phyloP scores from a whole-genome alignment of 164 flowering plant genomes.

The Annona cherimola region DNA sequence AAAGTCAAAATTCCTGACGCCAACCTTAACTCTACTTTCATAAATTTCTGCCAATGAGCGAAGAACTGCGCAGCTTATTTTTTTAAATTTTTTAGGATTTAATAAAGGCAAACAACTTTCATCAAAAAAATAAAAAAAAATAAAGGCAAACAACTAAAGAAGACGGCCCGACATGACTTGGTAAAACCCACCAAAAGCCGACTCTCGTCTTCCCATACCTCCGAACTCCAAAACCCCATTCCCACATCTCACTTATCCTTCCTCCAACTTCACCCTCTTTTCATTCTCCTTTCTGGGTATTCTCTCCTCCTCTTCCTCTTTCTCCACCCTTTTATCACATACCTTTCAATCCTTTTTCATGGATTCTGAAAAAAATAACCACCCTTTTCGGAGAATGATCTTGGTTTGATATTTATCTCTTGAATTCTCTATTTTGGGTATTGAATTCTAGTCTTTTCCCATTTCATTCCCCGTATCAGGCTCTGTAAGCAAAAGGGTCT shows the following conservation, averaged over 20 bases:
- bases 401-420: not conserved
- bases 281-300: not conserved
- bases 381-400: not conserved
- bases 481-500: not conserved
- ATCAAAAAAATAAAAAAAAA: no score
- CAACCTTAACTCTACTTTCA: no score
- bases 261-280: not conserved
- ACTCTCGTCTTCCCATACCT: not conserved
- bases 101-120: not conserved
- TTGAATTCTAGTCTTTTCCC: not conserved
- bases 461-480: not conserved
- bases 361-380: not conserved
- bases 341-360: not conserved
- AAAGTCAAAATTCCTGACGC: not conserved
- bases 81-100: no score
- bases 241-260: not conserved
- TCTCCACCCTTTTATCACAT: not conserved
- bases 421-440: not conserved
- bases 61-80: no score
- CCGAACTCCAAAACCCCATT: not conserved
- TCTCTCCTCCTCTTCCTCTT: not conserved
- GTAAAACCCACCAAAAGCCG: slow-evolving; percentile 1
- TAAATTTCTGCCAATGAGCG: no score
- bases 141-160: not conserved
- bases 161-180: slow-evolving; percentile 7